These are phyloP conservation scores for Cystobasidium pallidum DNA, from an alignment of 1,284 basidiomycete genomes.

Conservation along the genomic window DNA sequence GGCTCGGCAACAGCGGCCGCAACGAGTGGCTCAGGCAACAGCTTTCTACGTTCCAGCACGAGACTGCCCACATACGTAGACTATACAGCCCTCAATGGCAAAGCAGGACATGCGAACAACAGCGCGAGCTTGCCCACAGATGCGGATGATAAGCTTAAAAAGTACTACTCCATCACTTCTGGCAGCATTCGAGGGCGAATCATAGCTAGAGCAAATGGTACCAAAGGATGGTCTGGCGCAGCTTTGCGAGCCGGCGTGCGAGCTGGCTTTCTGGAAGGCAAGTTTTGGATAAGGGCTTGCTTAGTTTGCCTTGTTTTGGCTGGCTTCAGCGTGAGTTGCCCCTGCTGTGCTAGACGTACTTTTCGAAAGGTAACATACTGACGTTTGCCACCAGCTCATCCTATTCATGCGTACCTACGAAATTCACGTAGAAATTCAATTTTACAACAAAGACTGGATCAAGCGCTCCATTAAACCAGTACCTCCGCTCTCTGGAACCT, in stretches of 20 bases:
- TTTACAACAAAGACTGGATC: constrained; percentile 76
- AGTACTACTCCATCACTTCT: constrained; percentile 26
- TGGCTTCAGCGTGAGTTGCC: constrained; percentile 6
- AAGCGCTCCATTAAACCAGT: constrained; percentile 68
- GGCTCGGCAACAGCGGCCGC: not conserved
- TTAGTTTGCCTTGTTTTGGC: constrained; percentile 4
- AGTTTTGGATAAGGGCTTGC: constrained; percentile 24
- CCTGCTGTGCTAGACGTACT: not conserved
- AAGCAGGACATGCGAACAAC: constrained; percentile 5
- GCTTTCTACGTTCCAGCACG: constrained; percentile 10
- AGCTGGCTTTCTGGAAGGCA: constrained; percentile 35
- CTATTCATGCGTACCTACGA: constrained; percentile 63
- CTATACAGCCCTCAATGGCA: constrained; percentile 22
- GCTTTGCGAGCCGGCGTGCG: constrained; percentile 24
- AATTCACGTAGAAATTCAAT: constrained; percentile 75
- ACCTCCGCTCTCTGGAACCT: constrained; percentile 66
- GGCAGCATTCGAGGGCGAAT: constrained; percentile 29
- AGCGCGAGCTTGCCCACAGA: constrained; percentile 21
- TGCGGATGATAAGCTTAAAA: constrained; percentile 38
- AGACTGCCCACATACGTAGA: constrained; percentile 42
- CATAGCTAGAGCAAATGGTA: constrained; percentile 32
- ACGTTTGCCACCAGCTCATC: constrained; percentile 20
- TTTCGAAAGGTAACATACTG: not conserved
- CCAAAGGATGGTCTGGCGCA: constrained; percentile 32
- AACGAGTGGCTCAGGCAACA: constrained; percentile 6